These are phyloP conservation scores for Parascedosporium putredinis DNA, from an alignment of 2,329 filamentous ascomycete species.

Conservation along the genomic window DNA sequence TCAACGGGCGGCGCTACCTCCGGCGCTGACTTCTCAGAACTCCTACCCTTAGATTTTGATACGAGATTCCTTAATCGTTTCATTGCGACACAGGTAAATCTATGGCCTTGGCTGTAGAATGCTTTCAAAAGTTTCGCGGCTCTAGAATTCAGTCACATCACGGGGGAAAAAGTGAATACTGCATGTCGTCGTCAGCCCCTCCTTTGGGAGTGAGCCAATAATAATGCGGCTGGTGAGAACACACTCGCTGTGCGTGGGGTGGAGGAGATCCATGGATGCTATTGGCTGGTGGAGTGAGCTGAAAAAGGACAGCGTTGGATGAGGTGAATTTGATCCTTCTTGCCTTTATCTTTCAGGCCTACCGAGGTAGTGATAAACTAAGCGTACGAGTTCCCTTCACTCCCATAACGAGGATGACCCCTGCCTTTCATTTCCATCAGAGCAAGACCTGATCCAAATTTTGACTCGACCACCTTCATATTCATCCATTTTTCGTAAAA, in stretches of 20 bases:
- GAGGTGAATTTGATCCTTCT: too few relatives aligned
- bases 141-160: too few relatives aligned
- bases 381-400: too few relatives aligned
- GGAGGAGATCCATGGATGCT: neutral
- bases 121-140: too few relatives aligned
- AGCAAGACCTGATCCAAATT: conserved; percentile 16
- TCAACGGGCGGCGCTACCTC: neutral
- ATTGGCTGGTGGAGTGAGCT: neutral
- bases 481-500: conserved; percentile 4
- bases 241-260: neutral
- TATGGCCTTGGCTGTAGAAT: too few relatives aligned
- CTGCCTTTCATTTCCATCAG: conserved; percentile 17
- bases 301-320: too few relatives aligned
- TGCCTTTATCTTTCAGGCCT: too few relatives aligned
- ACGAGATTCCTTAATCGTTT: neutral
- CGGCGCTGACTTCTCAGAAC: neutral
- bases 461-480: conserved; percentile 10
- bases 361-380: too few relatives aligned
- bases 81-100: neutral
- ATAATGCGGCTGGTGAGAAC: neutral
- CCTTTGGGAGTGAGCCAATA: neutral
- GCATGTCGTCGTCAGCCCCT: neutral
- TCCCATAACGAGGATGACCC: conserved; percentile 15
- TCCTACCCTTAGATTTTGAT: neutral
- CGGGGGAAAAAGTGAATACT: too few relatives aligned